Conservation (phyloP, 331 rosid genomes). For the Pyrus hybrid region DNA sequence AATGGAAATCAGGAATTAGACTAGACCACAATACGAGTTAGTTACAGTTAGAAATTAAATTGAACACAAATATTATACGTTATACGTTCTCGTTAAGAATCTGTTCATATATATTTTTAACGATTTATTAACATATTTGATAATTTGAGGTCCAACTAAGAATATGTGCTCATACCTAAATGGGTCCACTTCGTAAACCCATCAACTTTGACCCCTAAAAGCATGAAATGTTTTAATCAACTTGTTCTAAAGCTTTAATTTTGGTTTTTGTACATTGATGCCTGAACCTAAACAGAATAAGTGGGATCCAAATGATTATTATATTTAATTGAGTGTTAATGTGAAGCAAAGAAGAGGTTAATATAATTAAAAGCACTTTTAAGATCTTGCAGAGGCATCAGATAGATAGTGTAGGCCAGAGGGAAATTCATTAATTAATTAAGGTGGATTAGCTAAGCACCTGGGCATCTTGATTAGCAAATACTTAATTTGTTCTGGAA, state of each 20-base stretch:
- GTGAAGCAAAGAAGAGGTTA: conserved; percentile 8
- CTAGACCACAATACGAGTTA: not conserved
- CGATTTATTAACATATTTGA: not conserved
- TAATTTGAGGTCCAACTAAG: not conserved
- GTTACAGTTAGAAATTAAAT: no score
- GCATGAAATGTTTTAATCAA: not conserved
- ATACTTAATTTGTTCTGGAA: conserved; percentile 21
- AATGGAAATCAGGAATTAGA: no score
- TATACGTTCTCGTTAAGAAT: no score
- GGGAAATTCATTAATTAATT: conserved; percentile 35
- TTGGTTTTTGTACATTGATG: not conserved
- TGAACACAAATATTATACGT: not conserved
- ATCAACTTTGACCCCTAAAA: not conserved
- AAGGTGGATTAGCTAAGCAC: conserved; percentile 22
- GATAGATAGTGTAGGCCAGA: conserved; percentile 54
- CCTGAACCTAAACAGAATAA: not conserved
- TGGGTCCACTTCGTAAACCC: not conserved
- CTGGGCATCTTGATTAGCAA: conserved; percentile 16
- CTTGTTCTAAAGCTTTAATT: not conserved
- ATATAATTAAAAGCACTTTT: conserved; percentile 38
- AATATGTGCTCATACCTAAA: not conserved
- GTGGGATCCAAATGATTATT: not conserved
- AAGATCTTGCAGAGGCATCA: conserved; percentile 57
- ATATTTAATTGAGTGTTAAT: not conserved
- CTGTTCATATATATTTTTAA: no score